Evolutionary conservation across 148 eudicot genomes (phyloP), one percentile per base, ranked within the genome.

Genomic region (Spergularia marina): DNA sequence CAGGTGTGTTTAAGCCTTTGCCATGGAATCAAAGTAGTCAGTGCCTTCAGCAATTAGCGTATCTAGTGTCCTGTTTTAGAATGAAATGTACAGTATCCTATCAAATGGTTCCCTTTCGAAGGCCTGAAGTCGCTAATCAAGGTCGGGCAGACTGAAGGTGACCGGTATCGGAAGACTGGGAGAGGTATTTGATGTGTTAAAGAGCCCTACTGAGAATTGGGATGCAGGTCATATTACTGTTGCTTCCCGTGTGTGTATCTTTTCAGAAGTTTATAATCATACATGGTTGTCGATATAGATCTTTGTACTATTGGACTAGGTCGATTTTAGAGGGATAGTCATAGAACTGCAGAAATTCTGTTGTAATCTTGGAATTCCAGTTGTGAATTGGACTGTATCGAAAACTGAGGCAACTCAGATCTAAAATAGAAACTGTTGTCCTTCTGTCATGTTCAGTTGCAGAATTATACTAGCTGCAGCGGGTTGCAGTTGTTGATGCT

Each of bases 21-120:
- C 70, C 78, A 52, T 62, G 34, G 47, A 79, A 58, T 34, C 61
- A 70, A 65, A 74, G 36, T 61, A 23, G 65, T 34, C 61, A 30
- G 55, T 59, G 53, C 76, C 53, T 34, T 30, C 54, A 41, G 80
- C 49, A 60, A 59, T 72, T 52, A 68, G 59, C 15, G n/a, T 76
- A 44, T 67, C 63, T 62, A n/a, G 59, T 73, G 30, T 71, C 34
- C 72, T 70, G 54, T 51, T 78, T 63, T 40, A 63, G 53, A 52
- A 58, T 59, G 74, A 76, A 76, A 10, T 80, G 80, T 77, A 81
- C 80, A 77, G 66, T 81, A 34, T 81, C 64, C 36, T 58, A 23
- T 65, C 52, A 39, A 51, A 77, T 59, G 77, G 47, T 60, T 54
- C 53, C 65, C 0, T 41, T 66, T 77, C 54, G 56, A 65, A 66